Evolutionary conservation across 2,329 filamentous ascomycete species (phyloP), one percentile per base, ranked within the genome.

Genomic region (Fusarium zealandicum): DNA sequence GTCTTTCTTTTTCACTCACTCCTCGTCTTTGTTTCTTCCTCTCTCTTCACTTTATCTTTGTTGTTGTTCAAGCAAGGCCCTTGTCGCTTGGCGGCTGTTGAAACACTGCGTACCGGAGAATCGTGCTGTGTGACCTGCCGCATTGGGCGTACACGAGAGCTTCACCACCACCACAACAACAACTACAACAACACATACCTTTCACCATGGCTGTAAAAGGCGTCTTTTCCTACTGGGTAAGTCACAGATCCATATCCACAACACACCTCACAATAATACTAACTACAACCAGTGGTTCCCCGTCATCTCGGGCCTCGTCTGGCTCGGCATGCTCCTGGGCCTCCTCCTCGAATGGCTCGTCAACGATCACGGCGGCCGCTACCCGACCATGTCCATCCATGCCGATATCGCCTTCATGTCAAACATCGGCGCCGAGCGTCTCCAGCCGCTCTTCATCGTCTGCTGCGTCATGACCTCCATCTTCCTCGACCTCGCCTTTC

Each of bases 361-460:
- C 32, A 74, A 83, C 64, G 73, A 74, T 5, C 72, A 88, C 51
- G 73, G 75, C n/a, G 78, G 75, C 2, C 76, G 77, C 59, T 90
- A 89, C 67, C 53, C 76, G 3, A 87, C 84, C 33, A 90, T 92
- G 86, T 71, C 76, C 16, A 39, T 58, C 0, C 58, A 63, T 27
- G 87, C 90, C 69, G 72, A 64, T 20, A 87, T 93, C 36, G 85
- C 90, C 57, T 92, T 88, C 76, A 91, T 90, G 68, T 89, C 85
- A 63, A 85, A 90, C 73, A 78, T 88, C 11, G 86, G 84, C 57
- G 84, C 83, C 17, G 70, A 71, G 31, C 73, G 78, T 22, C 80
- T 93, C 14, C 90, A 93, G 70, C 90, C 90, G 3, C 80, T 93
- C 57, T 95, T 95, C 78, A 87, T 95, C 67, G 79, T 86, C 28